Evolutionary conservation across 305 asterid species (phyloP), one percentile per base, ranked within the genome.

Genomic region (Fraxinus albicans): DNA sequence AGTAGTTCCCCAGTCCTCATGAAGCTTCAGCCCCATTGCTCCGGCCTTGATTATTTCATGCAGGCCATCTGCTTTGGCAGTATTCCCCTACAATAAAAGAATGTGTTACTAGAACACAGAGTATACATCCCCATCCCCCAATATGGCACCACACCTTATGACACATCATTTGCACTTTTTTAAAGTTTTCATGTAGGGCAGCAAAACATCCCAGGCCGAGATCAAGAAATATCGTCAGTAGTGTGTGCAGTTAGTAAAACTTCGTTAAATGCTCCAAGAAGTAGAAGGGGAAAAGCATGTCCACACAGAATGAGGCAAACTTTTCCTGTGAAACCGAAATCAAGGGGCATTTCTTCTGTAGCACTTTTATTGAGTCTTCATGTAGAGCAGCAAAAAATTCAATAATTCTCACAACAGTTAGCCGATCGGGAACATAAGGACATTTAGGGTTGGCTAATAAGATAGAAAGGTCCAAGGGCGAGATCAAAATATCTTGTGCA

Each of bases 21-120:
- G 98, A 92, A 96, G 99, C 93, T 96, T 96, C 86, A 96, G 86
- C 81, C 99, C 99, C 93, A 96, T 93, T 83, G 99, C 99, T 84
- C 98, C 99, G 86, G 99, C 98, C 88, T 89, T 86, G 84, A 96
- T 79, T 84, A 96, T 90, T 78, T 94, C 98, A 86, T 91, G 95
- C 25, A 96, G 86, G 63, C 95, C 98, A 82, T 90, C 92, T 84
- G 81, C 87, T 91, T 87, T 92, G 42, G 98, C 76, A 81, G 94
- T 84, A 85, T 96, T 96, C 82, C 98, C 98, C 99, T 94, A 80
- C 42, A 86, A 78, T 8, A 21, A 42, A 9, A 19, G 12, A 25
- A 29, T 3, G 60, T 0, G 60, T 67, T 9, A 67, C 15, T 67
- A 23, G 15, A 67, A 67, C 73, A 65, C 17, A 67, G 19, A 25